Percentiles rank a stretch among this genome's conserved stretches.
phyloP scores from a whole-genome alignment of 179 eudicot species.

The Patellifolia procumbens region DNA sequence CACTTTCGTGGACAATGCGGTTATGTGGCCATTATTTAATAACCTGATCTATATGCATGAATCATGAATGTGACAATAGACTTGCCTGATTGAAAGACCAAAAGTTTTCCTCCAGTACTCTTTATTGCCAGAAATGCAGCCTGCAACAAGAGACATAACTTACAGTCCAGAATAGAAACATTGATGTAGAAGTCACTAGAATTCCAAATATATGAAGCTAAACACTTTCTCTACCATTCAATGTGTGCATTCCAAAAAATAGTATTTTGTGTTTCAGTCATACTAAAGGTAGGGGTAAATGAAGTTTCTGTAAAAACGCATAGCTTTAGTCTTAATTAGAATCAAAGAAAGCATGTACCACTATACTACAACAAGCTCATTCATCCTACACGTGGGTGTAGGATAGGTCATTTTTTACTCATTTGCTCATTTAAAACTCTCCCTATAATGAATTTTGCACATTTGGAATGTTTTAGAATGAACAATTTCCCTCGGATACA shows the following conservation, averaged over 20 bases:
- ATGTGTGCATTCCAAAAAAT: not conserved
- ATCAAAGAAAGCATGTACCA: not conserved
- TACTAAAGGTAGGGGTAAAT: not conserved
- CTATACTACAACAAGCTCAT: not conserved
- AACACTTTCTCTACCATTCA: not conserved
- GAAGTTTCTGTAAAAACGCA: not conserved
- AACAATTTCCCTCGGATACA: too few species aligned
- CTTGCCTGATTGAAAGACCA: conserved; percentile 93
- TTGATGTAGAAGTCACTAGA: too few species aligned
- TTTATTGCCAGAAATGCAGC: conserved; percentile 98
- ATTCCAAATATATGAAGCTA: not conserved
- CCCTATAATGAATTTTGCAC: too few species aligned
- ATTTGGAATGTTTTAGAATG: too few species aligned
- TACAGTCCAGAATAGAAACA: not conserved
- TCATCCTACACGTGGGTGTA: too few species aligned
- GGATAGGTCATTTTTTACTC: too few species aligned
- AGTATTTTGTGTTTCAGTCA: not conserved
- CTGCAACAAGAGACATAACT: conserved; percentile 39
- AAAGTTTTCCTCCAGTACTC: conserved; percentile 89
- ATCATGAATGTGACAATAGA: conserved; percentile 7
- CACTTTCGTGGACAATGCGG: too few species aligned
- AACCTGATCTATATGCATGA: too few species aligned
- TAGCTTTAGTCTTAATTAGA: not conserved
- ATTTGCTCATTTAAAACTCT: too few species aligned
- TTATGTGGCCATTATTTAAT: too few species aligned